Evolutionary conservation across 2,329 filamentous ascomycete genomes (phyloP).

Genomic region (Fusarium liriodendri): DNA sequence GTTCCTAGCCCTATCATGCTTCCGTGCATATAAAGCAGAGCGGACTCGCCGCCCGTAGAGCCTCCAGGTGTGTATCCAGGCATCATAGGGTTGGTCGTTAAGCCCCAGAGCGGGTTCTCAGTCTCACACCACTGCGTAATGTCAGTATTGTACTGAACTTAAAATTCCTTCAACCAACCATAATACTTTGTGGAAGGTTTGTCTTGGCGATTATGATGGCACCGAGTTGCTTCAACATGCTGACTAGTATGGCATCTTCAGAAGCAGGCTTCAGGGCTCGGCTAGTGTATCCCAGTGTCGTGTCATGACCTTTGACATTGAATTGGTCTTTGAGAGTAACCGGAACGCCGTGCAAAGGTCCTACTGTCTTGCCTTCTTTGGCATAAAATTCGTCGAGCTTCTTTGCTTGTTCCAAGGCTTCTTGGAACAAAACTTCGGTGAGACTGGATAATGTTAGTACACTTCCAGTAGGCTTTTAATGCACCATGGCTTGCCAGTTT

Average conservation of each 20-base stretch:
- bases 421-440: constrained; percentile 33
- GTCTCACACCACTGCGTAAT: constrained; percentile 44
- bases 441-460: not conserved
- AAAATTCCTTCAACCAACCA: constrained; percentile 11
- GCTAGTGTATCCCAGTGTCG: constrained; percentile 68
- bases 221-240: constrained; percentile 60
- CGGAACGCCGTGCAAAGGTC: constrained; percentile 38
- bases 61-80: constrained; percentile 41
- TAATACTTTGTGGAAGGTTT: constrained; percentile 31
- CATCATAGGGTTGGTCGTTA: constrained; percentile 38
- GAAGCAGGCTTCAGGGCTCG: constrained; percentile 60
- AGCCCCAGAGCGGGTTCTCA: constrained; percentile 45
- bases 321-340: constrained; percentile 67
- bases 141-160: too few species aligned
- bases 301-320: constrained; percentile 67
- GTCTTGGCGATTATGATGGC: constrained; percentile 60
- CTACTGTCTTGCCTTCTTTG: not conserved
- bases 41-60: constrained; percentile 42
- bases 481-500: constrained; percentile 12
- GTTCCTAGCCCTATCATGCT: constrained; percentile 41
- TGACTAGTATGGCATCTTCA: constrained; percentile 60
- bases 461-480: too few species aligned
- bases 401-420: constrained; percentile 28
- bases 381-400: constrained; percentile 18
- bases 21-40: constrained; percentile 28